Evolutionary conservation across 176 grass and related monocot genomes (phyloP), one percentile per base, ranked within the genome.

Genomic region (Rhipidocladum racemiflorum): DNA sequence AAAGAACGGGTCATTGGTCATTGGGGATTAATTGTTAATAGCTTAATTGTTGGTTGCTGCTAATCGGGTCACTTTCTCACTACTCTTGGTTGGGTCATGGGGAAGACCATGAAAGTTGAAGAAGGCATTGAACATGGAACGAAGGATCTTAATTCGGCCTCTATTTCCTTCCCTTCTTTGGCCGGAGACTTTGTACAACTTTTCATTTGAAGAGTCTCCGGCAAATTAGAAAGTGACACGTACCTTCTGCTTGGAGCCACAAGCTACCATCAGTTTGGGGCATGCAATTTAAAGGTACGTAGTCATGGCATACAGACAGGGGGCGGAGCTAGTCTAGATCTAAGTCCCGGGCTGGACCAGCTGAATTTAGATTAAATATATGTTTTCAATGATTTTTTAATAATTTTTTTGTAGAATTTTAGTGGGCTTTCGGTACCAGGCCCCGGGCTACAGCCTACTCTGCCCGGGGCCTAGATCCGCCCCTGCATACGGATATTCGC

Each of bases 21-120:
- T n/a, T 60, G 45, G 17, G 70, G 68, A 49, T 59, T 59, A 42
- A 7, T 72, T 71, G 28, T 34, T 45, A 60, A n/a, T 35, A 11
- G 28, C 21, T 68, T 62, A 72, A 34, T 25, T 77, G 18, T 48
- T 77, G 18, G 23, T 45, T 48, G 44, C 32, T 65, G 81, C 70
- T 59, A 70, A 84, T 89, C 82, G 57, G 32, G 83, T 71, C 87
- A 85, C 36, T 76, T 76, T 82, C 83, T 89, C 64, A 60, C 77
- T 30, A 20, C 63, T 76, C 71, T 16, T 49, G 77, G 65, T 75
- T 48, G 79, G 84, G 88, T 90, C 88, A 61, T 83, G 73, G 79
- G 29, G 84, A 90, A 73, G 83, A 86, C 79, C 88, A 72, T 11
- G 84, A 65, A 82, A 25, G 78, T 87, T 87, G 87, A 89, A 81